A percentile compares a stretch with the other conserved stretches of the same genome.
Conservation (phyloP, 805 yeast genomes). For the Metschnikowia baotianmanensis region DNA sequence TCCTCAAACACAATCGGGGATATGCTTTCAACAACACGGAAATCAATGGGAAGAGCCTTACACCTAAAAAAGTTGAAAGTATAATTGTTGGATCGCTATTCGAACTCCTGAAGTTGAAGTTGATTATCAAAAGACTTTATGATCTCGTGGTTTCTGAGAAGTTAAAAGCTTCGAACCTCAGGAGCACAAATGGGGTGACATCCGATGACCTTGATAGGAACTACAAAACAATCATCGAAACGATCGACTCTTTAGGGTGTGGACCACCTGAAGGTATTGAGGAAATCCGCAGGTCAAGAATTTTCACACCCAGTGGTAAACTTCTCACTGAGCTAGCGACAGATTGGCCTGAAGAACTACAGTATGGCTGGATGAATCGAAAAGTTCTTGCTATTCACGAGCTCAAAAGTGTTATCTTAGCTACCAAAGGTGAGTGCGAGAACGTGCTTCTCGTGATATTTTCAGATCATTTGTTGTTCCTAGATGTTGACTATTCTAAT, state of each 20-base stretch:
- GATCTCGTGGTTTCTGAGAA: conserved; percentile 46
- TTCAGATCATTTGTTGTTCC: conserved; percentile 72
- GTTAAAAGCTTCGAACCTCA: conserved; percentile 19
- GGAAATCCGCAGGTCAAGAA: conserved; percentile 32
- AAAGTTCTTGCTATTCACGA: conserved; percentile 77
- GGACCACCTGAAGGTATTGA: conserved; percentile 28
- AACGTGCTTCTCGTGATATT: conserved; percentile 67
- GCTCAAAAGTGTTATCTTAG: conserved; percentile 23
- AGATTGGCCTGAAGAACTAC: conserved; percentile 85
- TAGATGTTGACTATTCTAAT: conserved; percentile 49
- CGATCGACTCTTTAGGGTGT: conserved; percentile 82
- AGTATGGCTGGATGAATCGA: conserved; percentile 84
- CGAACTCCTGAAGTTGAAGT: conserved; percentile 67
- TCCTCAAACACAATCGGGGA: conserved; percentile 28
- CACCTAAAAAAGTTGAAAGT: conserved; percentile 34
- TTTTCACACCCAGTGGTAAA: conserved; percentile 90
- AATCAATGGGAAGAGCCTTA: conserved; percentile 30
- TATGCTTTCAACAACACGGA: conserved; percentile 27
- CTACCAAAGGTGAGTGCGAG: conserved; percentile 11
- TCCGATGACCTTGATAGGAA: conserved; percentile 33
- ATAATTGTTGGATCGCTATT: conserved; percentile 62
- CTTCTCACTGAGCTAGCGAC: conserved; percentile 78
- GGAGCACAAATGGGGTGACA: conserved; percentile 21
- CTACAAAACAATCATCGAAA: conserved; percentile 54
- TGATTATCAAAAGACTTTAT: conserved; percentile 62